Evolutionary conservation across 2,329 filamentous ascomycete species (phyloP), one percentile per base, ranked within the genome.

Genomic region (Plenodomus lindquistii): DNA sequence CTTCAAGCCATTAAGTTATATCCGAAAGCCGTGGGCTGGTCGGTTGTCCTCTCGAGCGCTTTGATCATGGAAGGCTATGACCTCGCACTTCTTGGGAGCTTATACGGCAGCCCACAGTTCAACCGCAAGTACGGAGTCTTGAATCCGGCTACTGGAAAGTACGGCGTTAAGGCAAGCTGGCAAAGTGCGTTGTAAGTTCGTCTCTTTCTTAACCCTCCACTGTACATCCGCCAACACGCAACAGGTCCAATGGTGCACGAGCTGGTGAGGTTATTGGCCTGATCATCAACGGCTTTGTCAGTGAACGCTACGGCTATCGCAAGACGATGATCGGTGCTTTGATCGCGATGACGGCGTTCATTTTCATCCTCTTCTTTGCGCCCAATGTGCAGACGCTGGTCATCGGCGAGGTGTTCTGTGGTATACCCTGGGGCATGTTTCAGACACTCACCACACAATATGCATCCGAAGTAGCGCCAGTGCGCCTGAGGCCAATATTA

Each of bases 31-130:
- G 86, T 94, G 44, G 80, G 77, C 10, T 96, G 89, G 89, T 90
- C 86, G 61, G 66, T 95, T 37, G 77, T 95, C 45, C 90, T 96
- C 66, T 93, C 88, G 6, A 92, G 88, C 1, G 90, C 87, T 67
- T 90, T 96, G 67, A 85, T 84, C 60, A 96, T 96, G 91, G 91
- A 95, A 71, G 90, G 89, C 6, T 94, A 91, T 73, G 89, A 95
- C 68, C 79, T 93, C 52, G 85, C 83, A 57, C 77, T 95, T 43
- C 83, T 93, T 65, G 89, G 87, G 72, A 91, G 89, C 70, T 88
- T 92, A 62, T 91, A 83, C 46, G 75, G 65, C 6, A 75, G 72
- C 41, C 71, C 72, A 2, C 66, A 71, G 37, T 79, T 78, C 70
- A 74, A 77, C 36, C 59, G 59, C 45, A 71, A 73, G 48, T 78